These are phyloP conservation scores for Vicia faba DNA, from an alignment of 306 rosid genomes.

Conservation along the genomic window DNA sequence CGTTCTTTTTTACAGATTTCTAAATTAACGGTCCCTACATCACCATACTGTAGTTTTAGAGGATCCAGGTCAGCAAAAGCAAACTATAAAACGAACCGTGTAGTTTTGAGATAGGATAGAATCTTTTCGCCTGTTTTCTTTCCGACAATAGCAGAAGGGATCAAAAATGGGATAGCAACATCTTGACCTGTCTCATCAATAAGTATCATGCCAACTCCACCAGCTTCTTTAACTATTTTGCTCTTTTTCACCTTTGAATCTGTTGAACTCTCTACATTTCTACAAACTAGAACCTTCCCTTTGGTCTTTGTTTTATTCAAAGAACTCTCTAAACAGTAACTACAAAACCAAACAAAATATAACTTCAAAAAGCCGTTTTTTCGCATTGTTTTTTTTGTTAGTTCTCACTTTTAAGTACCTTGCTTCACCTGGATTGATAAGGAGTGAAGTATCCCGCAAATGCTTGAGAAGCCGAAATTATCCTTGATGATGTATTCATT, in stretches of 20 bases:
- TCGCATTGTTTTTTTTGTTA: constrained; percentile 20
- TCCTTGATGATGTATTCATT: constrained; percentile 63
- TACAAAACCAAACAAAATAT: constrained; percentile 41
- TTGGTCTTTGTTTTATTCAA: constrained; percentile 71
- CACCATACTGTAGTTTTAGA: neutral
- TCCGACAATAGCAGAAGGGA: constrained; percentile 82
- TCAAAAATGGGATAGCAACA: constrained; percentile 71
- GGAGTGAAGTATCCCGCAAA: constrained; percentile 82
- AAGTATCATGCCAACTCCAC: constrained; percentile 83
- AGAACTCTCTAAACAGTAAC: constrained; percentile 84
- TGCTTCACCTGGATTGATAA: constrained; percentile 96
- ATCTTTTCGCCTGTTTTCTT: constrained; percentile 49
- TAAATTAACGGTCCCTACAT: neutral
- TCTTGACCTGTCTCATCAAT: constrained; percentile 66
- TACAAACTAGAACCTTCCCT: constrained; percentile 84
- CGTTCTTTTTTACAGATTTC: neutral
- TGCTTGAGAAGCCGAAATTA: constrained; percentile 72
- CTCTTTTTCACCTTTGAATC: constrained; percentile 80
- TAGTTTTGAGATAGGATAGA: constrained; percentile 54
- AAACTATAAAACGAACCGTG: constrained; percentile 51
- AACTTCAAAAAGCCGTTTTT: constrained; percentile 32
- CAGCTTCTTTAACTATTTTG: constrained; percentile 65
- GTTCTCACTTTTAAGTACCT: constrained; percentile 67
- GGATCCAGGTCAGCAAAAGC: neutral
- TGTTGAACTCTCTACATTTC: constrained; percentile 65